Base-by-base conservation (phyloP, 495 filamentous ascomycete species). In the Trichocladium antarcticum region DNA sequence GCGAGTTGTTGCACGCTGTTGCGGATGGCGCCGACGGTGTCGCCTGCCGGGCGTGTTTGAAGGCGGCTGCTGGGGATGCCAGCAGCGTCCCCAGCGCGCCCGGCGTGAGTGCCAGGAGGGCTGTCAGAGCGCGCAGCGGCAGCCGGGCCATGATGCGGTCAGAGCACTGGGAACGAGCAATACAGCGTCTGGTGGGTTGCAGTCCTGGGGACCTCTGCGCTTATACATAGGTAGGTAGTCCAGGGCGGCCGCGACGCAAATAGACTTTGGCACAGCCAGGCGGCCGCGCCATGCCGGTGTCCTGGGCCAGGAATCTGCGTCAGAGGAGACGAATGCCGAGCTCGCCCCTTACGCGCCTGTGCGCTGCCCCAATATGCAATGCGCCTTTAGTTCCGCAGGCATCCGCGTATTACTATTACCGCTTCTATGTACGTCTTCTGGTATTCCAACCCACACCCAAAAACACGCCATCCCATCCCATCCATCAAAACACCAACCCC, bases 1-100 rank as follows among this genome's bases (percentile, higher is more conserved):
- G 66, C 27, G 74, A 78, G 66, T 83, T 84, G 59, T 88, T 88
- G 69, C 84, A 87, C 29, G 74, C 70, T 21, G 53, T 51, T 11
- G 53, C 49, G 29, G 57, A 42, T 11, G 53, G n/a, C n/a, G n/a
- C 52, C n/a, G 22, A 55, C 24, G 46, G 53, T 5, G 52, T 45
- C 7, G 53, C 16, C 49, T 43, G 28, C 15, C 15, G 24, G 32
- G 22, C 16, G 14, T 15, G 39, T 24, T 37, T 8, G 4, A 27
- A 27, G 20, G 39, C 14, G n/a, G 44, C 31, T 10, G 31, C 12
- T 4, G 12, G 9, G 31, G 31, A 32, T 32, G 31, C 7, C 11
- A 10, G 5, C 12, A 11, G 31, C 3, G 11, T 32, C 11, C 31
- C 31, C 27, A 5, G 5, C 27, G 27, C 27, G 14, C 24, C 7